phyloP scores from a whole-genome alignment of 495 filamentous ascomycete genomes.

The Mytilinidion resinicola region DNA sequence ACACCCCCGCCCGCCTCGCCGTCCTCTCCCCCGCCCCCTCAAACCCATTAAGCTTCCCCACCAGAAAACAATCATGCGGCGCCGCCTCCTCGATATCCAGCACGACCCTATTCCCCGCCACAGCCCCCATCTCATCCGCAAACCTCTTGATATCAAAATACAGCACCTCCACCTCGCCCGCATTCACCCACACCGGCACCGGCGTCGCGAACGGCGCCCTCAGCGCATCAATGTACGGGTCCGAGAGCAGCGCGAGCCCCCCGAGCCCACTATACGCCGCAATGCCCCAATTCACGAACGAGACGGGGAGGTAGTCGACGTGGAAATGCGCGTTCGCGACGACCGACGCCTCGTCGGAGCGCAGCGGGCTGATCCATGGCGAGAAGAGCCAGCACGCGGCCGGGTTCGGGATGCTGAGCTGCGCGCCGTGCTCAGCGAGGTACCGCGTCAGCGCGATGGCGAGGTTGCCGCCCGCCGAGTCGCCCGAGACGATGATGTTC shows the following conservation, averaged over 20 bases:
- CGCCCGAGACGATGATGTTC: constrained; percentile 27
- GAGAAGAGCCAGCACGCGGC: constrained; percentile 33
- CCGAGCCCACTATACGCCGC: constrained; percentile 28
- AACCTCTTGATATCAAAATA: constrained; percentile 34
- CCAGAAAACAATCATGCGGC: constrained; percentile 40
- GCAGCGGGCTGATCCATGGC: constrained; percentile 36
- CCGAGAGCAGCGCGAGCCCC: constrained; percentile 10
- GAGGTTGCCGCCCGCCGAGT: constrained; percentile 32
- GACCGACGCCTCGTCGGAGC: constrained; percentile 15
- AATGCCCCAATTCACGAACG: constrained; percentile 37
- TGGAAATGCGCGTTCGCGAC: constrained; percentile 31
- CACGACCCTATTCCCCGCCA: constrained; percentile 32
- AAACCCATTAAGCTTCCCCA: constrained; percentile 35
- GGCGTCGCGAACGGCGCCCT: constrained; percentile 35
- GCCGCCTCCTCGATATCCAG: constrained; percentile 32
- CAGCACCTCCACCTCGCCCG: constrained; percentile 41
- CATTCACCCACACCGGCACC: constrained; percentile 36
- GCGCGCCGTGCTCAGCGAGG: constrained; percentile 21
- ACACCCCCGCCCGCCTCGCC: constrained; percentile 35
- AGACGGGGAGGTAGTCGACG: constrained; percentile 36
- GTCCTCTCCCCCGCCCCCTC: constrained; percentile 27
- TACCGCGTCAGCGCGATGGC: constrained; percentile 27
- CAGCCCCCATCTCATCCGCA: constrained; percentile 28
- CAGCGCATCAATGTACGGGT: constrained; percentile 35
- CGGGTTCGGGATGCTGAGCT: constrained; percentile 12